Base-by-base conservation (phyloP, 768 basidiomycete genomes). In the Termitomyces sp. region DNA sequence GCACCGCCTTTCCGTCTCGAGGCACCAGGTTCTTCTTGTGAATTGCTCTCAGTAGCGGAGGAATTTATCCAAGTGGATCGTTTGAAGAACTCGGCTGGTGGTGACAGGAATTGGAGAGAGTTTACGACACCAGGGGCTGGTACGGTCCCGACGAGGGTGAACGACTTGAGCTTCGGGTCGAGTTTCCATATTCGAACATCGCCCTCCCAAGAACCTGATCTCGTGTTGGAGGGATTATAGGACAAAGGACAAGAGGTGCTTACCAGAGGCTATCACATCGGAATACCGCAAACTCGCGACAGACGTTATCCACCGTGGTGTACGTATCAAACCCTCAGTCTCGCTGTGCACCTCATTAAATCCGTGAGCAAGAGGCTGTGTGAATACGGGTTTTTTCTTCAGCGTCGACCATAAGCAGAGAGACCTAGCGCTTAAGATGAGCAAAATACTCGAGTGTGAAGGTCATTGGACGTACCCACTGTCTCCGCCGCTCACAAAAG, bases 341-440 rank as follows among this genome's bases (percentile, higher is more conserved):
- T 90, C 84, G 1, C 90, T 91, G 15, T 81, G 74, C 7, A 80
- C 77, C 71, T 90, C 85, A 65, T 91, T 82, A 48, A 95, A 75
- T 5, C 97, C 97, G 71, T 99, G 97, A 4, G 94, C 92, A 49
- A 98, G 76, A 7, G 89, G 81, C 60, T 90, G 85, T 0, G 89
- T 92, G 74, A 92, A 97, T 48, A 96, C 77, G 0, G 97, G 94
- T 74, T 98, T 98, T 79, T 98, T 98, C 81, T 94, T 96, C 63
- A 84, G 83, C 11, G 86, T 97, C 35, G 82, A 85, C 95, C 96
- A 99, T 4, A 99, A 81, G 62, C 84, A 91, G 69, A 99, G 88
- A n/a, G 95, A 90, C 0, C 96, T 95, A 48, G n/a, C 2, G 33
- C 24, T n/a, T 49, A 22, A 59, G 20, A 45, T 59, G 52, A 35